These are phyloP conservation scores for Penicillium digitatum DNA, from an alignment of 2,329 filamentous ascomycete genomes.

Conservation along the genomic window DNA sequence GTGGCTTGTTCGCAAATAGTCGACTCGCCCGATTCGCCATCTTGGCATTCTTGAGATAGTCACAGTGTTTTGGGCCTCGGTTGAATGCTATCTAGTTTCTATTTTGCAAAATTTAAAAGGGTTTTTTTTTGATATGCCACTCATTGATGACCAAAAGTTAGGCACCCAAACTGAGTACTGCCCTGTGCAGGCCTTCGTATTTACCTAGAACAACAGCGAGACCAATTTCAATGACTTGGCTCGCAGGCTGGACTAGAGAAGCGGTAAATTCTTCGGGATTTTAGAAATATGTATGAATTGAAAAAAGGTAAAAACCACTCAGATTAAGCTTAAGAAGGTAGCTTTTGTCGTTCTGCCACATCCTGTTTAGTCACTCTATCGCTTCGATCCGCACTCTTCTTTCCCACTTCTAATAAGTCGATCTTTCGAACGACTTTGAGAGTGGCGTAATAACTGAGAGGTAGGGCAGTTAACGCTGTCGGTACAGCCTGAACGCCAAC, in stretches of 20 bases:
- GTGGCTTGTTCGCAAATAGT: slow-evolving; percentile 5
- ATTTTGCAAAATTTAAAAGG: background rate
- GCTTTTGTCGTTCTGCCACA: background rate
- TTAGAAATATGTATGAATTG: background rate
- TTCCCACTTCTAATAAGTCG: slow-evolving; percentile 9
- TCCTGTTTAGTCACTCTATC: background rate
- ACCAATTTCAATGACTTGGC: background rate
- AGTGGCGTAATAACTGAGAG: slow-evolving; percentile 46
- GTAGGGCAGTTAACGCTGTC: slow-evolving; percentile 41
- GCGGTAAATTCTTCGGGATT: too few species aligned
- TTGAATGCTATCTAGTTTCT: background rate
- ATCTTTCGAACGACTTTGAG: slow-evolving; percentile 43
- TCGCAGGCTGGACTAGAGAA: background rate
- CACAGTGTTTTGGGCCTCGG: background rate
- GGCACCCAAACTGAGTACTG: background rate
- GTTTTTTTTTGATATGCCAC: background rate
- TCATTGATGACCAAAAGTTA: background rate
- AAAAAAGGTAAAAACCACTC: too few species aligned
- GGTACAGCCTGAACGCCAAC: slow-evolving; percentile 47
- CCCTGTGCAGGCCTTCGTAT: background rate
- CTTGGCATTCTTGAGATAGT: slow-evolving; percentile 22
- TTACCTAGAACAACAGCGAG: too few species aligned
- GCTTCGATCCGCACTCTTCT: background rate
- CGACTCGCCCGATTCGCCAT: slow-evolving; percentile 17
- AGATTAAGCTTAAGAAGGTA: background rate